Evolutionary conservation across 129 eudicot genomes (phyloP), one percentile per base, ranked within the genome.

Genomic region (Flaveria ramosissima): DNA sequence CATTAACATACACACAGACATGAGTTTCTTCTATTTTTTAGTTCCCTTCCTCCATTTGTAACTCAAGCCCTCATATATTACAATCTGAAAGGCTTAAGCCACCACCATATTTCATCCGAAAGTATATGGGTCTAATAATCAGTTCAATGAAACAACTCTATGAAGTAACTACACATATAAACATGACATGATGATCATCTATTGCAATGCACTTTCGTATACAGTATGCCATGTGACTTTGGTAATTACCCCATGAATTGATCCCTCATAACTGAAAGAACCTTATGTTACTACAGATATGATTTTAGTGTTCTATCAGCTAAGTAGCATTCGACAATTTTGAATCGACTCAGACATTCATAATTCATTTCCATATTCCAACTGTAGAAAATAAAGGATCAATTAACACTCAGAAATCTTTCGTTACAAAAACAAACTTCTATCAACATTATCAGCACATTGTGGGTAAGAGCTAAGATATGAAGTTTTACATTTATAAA

Each of bases 311-410:
- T 45, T 20, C 20, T 66, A 66, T 68, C 30, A 7, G 13, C 56
- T 67, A 42, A 39, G 72, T 21, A 45, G 55, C 73, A 45, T 23
- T 68, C 57, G 21, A 68, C 73, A 68, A 68, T 3, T 20, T 43
- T 45, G 56, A 39, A 68, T 68, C 20, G 11, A 14, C 36, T 6
- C 16, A 14, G 11, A 63, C 20, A 26, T 8, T 53, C 23, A 53
- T 53, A 17, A 1, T 5, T 17, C 12, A 3, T 53, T 51, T 15
- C 17, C n/a, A 51, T 3, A 51, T 9, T 51, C 7, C 20, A 15
- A 51, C 7, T 15, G 6, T 26, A 23, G 26, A 23, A 23, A 23
- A 23, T 51, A 50, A 13, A 48, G 15, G 16, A 48, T 13, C 4
- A 48, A 9, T 13, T 13, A 11, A 48, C 1, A 1, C 53, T 30